Evolutionary conservation across 257 asterid species (phyloP).

Genomic region (Scutellaria barbata): DNA sequence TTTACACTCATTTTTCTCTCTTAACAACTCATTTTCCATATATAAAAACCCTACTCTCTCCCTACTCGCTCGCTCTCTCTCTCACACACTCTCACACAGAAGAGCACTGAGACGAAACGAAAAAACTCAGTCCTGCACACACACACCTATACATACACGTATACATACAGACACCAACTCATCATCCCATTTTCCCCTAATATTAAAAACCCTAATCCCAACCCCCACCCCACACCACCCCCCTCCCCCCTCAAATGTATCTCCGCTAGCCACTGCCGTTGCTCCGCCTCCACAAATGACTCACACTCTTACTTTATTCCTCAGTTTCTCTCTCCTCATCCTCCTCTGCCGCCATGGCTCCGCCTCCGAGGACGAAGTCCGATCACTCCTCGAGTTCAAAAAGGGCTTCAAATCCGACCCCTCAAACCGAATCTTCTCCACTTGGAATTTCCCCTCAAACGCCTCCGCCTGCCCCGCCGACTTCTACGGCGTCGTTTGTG

Average conservation of each 20-base stretch:
- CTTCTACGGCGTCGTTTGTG: constrained; percentile 76
- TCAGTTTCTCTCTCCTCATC: constrained; percentile 38
- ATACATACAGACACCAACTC: constrained; percentile 42
- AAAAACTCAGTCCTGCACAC: constrained; percentile 31
- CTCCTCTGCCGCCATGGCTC: constrained; percentile 39
- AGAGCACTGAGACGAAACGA: constrained; percentile 16
- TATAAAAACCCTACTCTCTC: constrained; percentile 56
- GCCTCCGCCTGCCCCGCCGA: constrained; percentile 56
- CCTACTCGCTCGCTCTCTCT: constrained; percentile 25
- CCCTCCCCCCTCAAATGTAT: constrained; percentile 54
- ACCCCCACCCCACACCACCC: constrained; percentile 22
- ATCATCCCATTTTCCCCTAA: constrained; percentile 38
- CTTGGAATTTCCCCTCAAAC: constrained; percentile 56
- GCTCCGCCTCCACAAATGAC: constrained; percentile 45
- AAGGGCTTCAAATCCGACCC: constrained; percentile 84
- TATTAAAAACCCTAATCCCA: constrained; percentile 41
- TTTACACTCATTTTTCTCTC: constrained; percentile 29
- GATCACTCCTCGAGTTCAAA: constrained; percentile 80
- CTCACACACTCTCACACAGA: constrained; percentile 14
- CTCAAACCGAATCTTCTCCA: constrained; percentile 48
- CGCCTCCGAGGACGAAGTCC: constrained; percentile 59
- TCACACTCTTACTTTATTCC: constrained; percentile 36
- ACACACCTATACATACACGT: constrained; percentile 4
- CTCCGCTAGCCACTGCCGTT: constrained; percentile 39
- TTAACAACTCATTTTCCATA: constrained; percentile 50